Percentiles rank a stretch among this genome's conserved stretches.
phyloP scores from a whole-genome alignment of 768 basidiomycete species.

The Hydnomerulius pinastri region DNA sequence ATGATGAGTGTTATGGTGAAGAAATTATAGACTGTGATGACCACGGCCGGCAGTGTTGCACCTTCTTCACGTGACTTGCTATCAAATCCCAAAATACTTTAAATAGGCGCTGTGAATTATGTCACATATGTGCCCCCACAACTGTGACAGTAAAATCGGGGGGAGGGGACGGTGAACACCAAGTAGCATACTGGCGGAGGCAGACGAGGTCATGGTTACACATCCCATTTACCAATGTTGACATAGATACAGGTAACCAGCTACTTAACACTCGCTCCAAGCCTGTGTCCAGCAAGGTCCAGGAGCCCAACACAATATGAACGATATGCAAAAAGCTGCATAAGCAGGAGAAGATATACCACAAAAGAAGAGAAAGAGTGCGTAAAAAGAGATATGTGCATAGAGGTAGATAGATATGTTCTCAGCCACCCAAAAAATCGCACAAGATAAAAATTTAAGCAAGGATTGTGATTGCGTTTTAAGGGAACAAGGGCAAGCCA shows the following conservation, averaged over 20 bases:
- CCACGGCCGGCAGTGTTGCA: background rate
- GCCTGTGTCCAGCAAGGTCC: constrained; percentile 17
- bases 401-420: constrained; percentile 12
- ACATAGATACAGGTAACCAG: background rate
- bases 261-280: constrained; percentile 2
- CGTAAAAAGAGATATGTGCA: constrained; percentile 10
- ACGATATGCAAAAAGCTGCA: constrained; percentile 11
- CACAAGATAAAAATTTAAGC: constrained; percentile 9
- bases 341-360: background rate
- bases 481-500: constrained; percentile 9
- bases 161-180: no score
- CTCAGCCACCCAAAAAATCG: constrained; percentile 18
- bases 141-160: no score
- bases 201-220: background rate
- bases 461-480: constrained; percentile 21
- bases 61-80: constrained; percentile 16
- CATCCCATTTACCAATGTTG: background rate
- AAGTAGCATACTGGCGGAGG: background rate
- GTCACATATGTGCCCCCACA: no score
- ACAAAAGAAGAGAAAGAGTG: constrained; percentile 8
- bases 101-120: no score
- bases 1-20: background rate
- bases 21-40: background rate
- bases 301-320: background rate
- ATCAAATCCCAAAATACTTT: background rate